Percentiles rank a stretch among this genome's conserved stretches.
Evolutionary conservation across 148 eudicot species (phyloP).

Genomic region (Nepenthes mirabilis): DNA sequence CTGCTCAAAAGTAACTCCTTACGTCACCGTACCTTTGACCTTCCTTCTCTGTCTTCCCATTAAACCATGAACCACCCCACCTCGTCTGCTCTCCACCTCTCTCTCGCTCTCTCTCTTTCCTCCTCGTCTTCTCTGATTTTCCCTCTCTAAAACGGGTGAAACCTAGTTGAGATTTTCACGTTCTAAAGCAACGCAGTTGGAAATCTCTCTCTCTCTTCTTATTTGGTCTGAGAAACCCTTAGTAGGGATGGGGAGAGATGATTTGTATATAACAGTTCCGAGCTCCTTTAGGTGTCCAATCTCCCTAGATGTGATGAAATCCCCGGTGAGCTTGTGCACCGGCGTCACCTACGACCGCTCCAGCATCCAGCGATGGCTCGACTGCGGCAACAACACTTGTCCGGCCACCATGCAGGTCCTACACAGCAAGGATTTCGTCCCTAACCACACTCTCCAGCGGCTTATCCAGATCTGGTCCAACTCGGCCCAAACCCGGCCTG

Average conservation of each 20-base stretch:
- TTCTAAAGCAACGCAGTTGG: neutral
- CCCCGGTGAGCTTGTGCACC: conserved; percentile 71
- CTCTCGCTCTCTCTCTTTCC: conserved; percentile 10
- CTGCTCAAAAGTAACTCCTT: conserved; percentile 2
- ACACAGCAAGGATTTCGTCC: conserved; percentile 33
- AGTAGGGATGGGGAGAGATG: conserved; percentile 28
- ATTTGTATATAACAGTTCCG: conserved; percentile 36
- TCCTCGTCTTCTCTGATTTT: neutral
- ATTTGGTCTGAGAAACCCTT: neutral
- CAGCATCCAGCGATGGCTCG: conserved; percentile 70
- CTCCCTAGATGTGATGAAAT: conserved; percentile 65
- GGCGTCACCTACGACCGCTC: conserved; percentile 74
- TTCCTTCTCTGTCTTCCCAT: neutral
- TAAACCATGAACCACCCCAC: conserved; percentile 8
- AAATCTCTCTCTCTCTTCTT: conserved; percentile 2
- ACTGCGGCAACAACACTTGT: conserved; percentile 64
- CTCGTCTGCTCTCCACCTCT: neutral
- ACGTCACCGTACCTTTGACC: conserved; percentile 27
- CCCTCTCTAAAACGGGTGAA: too few species aligned
- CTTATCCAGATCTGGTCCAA: conserved; percentile 68
- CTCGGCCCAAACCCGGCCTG: conserved; percentile 10
- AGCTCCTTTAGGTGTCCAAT: conserved; percentile 63
- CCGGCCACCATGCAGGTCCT: conserved; percentile 86
- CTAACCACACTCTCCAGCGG: conserved; percentile 57
- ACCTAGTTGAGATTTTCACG: neutral